Evolutionary conservation across 1,284 basidiomycete genomes (phyloP).

Genomic region (Mycena sp.): DNA sequence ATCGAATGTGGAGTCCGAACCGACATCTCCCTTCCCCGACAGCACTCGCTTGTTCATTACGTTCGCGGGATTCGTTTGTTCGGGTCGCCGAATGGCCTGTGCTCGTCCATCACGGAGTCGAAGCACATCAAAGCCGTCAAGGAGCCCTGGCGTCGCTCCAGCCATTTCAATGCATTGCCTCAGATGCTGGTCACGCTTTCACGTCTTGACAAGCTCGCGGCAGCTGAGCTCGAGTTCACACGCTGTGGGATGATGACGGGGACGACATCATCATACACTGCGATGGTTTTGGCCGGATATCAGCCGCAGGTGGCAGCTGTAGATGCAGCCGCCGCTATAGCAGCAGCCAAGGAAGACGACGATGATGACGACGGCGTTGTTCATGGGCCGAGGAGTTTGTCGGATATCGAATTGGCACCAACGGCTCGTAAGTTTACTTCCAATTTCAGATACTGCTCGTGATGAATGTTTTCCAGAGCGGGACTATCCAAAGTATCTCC

Average conservation of each 20-base stretch:
- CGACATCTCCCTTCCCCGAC: slow-evolving; percentile 42
- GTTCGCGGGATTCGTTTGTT: slow-evolving; percentile 32
- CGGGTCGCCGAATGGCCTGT: slow-evolving; percentile 38
- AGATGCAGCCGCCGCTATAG: neutral
- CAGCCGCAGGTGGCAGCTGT: neutral
- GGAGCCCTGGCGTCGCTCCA: slow-evolving; percentile 43
- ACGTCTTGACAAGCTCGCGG: slow-evolving; percentile 41
- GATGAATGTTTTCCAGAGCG: slow-evolving; percentile 19
- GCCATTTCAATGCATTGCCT: slow-evolving; percentile 34
- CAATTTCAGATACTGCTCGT: neutral
- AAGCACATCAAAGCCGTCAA: slow-evolving; percentile 43
- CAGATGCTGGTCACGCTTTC: slow-evolving; percentile 41
- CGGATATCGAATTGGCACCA: neutral
- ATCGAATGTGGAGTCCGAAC: slow-evolving; percentile 34
- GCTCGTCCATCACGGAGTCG: slow-evolving; percentile 38
- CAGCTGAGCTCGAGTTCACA: slow-evolving; percentile 20
- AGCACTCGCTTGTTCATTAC: slow-evolving; percentile 42
- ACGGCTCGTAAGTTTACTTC: neutral
- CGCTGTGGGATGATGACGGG: slow-evolving; percentile 37
- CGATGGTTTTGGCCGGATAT: neutral
- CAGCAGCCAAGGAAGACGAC: neutral
- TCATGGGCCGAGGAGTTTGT: neutral
- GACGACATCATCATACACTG: slow-evolving; percentile 6
- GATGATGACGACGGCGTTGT: slow-evolving; percentile 4
- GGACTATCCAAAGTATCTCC: slow-evolving; percentile 31